Evolutionary conservation across 2,329 filamentous ascomycete species (phyloP), one percentile per base, ranked within the genome.

Genomic region (Xylariales sp.): DNA sequence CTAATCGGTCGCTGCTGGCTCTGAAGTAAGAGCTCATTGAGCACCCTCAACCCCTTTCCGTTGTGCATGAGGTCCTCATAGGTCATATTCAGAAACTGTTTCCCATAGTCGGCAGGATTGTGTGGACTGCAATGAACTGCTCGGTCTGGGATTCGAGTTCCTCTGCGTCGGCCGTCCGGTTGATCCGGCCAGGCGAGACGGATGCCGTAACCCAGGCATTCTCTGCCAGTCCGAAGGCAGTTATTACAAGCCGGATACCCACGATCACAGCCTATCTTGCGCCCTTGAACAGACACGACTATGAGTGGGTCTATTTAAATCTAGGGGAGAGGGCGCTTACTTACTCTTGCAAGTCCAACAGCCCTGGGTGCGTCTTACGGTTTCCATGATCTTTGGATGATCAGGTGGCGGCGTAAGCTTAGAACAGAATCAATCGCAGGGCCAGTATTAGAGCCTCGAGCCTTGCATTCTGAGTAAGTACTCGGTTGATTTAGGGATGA

Each of bases 251-350:
- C 70, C 3, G 83, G 83, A 30, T 80, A 75, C 14, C 76, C 74
- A 60, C 80, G 79, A 73, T 85, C 83, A 68, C 83, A 84, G 52
- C 82, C 82, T 65, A 84, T 81, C 72, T 84, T 84, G 64, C 82
- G 81, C 68, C 79, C 83, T 84, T 73, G 48, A 62, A 36, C 30
- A 63, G 41, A 74, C 65, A 69, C 52, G 64, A 45, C 57, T 50
- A 68, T 67, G 69, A 64, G 61, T 62, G 64, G 58, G 60, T 66
- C 59, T 66, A 48, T 23, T 64, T 14, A 18, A 23, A 45, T 4
- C 50, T 16, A 48, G 43, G 57, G 52, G 64, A 48, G 48, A 52
- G 55, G 52, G 66, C 57, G 74, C 77, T 77, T 74, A 81, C 80
- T 78, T 75, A 82, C 80, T 78, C 77, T 81, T 82, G 74, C 81